Evolutionary conservation across 805 yeast genomes (phyloP).

Genomic region (Cyberlindnera misumaiensis): DNA sequence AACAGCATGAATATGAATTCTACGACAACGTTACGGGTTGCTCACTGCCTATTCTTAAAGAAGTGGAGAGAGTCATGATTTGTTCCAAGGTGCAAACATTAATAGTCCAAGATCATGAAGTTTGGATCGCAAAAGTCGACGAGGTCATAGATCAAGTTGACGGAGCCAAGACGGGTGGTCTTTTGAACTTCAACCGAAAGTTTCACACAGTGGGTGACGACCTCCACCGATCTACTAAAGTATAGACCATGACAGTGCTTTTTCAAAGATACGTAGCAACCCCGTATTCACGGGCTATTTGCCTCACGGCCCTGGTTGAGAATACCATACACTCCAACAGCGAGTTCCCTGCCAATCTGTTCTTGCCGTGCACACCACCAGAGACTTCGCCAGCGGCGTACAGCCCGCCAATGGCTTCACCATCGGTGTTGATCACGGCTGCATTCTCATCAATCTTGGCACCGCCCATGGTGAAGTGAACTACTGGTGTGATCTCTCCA

Average conservation of each 20-base stretch:
- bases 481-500: conserved; percentile 53
- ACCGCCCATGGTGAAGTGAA: conserved; percentile 68
- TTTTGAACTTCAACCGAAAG: conserved; percentile 55
- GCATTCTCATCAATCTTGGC: conserved; percentile 44
- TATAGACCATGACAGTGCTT: not conserved
- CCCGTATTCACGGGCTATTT: not conserved
- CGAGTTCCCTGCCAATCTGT: conserved; percentile 37
- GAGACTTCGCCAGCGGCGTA: conserved; percentile 64
- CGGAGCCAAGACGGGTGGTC: conserved; percentile 47
- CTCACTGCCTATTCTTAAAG: conserved; percentile 44
- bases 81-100: conserved; percentile 51
- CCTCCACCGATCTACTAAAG: conserved; percentile 7
- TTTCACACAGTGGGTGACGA: conserved; percentile 46
- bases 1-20: conserved; percentile 27
- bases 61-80: conserved; percentile 54
- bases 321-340: conserved; percentile 33
- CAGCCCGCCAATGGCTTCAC: conserved; percentile 32
- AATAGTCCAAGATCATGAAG: conserved; percentile 75
- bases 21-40: conserved; percentile 20
- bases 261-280: no score
- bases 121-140: conserved; percentile 78
- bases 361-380: conserved; percentile 64
- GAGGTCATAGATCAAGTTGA: conserved; percentile 40
- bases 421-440: conserved; percentile 32
- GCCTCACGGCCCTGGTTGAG: conserved; percentile 44